These are phyloP conservation scores for Piper longum DNA, from an alignment of 164 flowering plant genomes.

Conservation along the genomic window DNA sequence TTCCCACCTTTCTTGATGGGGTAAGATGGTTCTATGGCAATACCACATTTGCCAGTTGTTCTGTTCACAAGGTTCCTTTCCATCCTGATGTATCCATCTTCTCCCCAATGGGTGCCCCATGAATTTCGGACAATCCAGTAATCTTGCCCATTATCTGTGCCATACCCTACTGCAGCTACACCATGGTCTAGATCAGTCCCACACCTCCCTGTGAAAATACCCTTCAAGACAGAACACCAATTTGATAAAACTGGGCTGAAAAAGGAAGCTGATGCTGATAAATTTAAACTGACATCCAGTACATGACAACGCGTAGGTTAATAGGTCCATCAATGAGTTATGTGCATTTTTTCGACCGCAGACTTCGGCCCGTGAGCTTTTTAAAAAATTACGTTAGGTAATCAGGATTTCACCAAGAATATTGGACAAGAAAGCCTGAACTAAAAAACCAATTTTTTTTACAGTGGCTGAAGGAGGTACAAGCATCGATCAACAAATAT, in stretches of 20 bases:
- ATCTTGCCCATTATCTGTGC: conserved; percentile 59
- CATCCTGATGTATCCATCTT: conserved; percentile 61
- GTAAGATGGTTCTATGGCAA: conserved; percentile 76
- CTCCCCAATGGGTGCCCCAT: conserved; percentile 91
- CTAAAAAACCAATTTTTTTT: too few species aligned
- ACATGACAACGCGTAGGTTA: neutral
- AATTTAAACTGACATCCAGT: neutral
- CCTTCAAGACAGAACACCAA: conserved; percentile 25
- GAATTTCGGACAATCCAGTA: conserved; percentile 93
- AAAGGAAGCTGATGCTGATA: neutral
- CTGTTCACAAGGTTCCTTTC: conserved; percentile 39
- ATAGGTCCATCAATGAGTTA: too few species aligned
- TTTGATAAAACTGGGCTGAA: neutral
- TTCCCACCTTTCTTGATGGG: conserved; percentile 63
- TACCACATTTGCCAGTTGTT: conserved; percentile 62
- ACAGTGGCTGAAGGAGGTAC: too few species aligned
- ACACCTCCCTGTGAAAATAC: conserved; percentile 68
- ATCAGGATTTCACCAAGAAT: too few species aligned
- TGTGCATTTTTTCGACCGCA: too few species aligned
- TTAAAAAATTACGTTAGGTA: too few species aligned
- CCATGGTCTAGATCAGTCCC: conserved; percentile 84
- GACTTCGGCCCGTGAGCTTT: too few species aligned
- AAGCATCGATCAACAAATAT: too few species aligned
- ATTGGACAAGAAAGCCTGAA: too few species aligned
- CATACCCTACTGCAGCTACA: conserved; percentile 83